These are phyloP conservation scores for Geotrichum phurueaensis DNA, from an alignment of 1,139 yeast genomes.

Conservation along the genomic window DNA sequence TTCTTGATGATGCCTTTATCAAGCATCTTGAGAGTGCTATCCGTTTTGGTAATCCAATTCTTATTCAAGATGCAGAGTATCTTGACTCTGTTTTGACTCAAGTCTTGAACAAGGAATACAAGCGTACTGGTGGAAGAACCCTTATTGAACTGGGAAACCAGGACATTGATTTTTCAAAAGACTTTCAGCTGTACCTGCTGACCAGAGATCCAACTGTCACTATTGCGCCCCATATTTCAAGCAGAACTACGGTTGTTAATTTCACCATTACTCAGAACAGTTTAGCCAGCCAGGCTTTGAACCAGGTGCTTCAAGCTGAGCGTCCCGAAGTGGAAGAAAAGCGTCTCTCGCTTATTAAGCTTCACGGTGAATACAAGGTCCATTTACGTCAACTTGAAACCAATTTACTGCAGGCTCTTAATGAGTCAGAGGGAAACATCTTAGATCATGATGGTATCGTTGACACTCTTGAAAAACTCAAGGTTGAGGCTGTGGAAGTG, in stretches of 20 bases:
- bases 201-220: slow-evolving; percentile 52
- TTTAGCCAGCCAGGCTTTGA: slow-evolving; percentile 57
- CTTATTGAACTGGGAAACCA: slow-evolving; percentile 57
- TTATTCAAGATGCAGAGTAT: slow-evolving; percentile 73
- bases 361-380: slow-evolving; percentile 57
- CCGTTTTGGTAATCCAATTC: slow-evolving; percentile 71
- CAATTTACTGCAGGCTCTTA: slow-evolving; percentile 54
- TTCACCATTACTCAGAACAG: slow-evolving; percentile 66
- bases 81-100: slow-evolving; percentile 69
- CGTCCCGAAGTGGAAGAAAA: slow-evolving; percentile 64
- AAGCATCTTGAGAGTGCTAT: slow-evolving; percentile 74
- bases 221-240: slow-evolving; percentile 51
- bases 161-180: slow-evolving; percentile 60
- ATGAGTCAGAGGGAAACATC: slow-evolving; percentile 54
- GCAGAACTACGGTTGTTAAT: slow-evolving; percentile 61
- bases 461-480: slow-evolving; percentile 56
- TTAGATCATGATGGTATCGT: slow-evolving; percentile 62
- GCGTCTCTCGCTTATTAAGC: slow-evolving; percentile 46
- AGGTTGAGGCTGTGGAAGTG: slow-evolving; percentile 54
- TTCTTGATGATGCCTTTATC: slow-evolving; percentile 61
- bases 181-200: slow-evolving; percentile 55
- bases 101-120: slow-evolving; percentile 55
- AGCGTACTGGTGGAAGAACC: slow-evolving; percentile 63
- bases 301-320: slow-evolving; percentile 49
- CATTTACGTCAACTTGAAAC: slow-evolving; percentile 54